Base-by-base conservation (phyloP, 345 rosid species). In the Arabis hirsuta region DNA sequence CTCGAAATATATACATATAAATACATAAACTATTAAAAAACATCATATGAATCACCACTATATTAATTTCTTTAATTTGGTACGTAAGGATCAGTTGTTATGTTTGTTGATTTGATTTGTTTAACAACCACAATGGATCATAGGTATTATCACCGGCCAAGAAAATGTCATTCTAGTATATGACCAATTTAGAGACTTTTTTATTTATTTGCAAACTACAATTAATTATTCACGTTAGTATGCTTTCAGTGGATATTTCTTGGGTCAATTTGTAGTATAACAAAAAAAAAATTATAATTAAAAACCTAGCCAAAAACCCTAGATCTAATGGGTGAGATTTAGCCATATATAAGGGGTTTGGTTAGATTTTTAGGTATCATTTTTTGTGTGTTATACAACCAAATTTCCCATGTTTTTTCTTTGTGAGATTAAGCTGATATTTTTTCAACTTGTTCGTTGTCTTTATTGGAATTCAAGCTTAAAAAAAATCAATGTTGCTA, bases 31-130 rank as follows among this genome's bases (percentile, higher is more conserved):
- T 34, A 8, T 54, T 29, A 42, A 41, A 43, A 42, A 41, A 43
- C 43, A 19, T 55, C 43, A 43, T 22, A 54, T 8, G 20, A 67
- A 42, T 42, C 31, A 27, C 43, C 62, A 16, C 24, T 22, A 22
- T 27, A 41, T 7, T 55, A 22, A 14, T 3, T 54, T 9, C 29
- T 54, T 41, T 32, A 20, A 22, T 22, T 22, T 22, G 24, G 24
- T 22, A 22, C 24, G 43, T 43, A 43, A 43, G 42, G 51, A 36
- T 20, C 48, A 59, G 7, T 50, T 34, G 57, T 65, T 65, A 65
- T 65, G 14, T 5, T 48, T 9, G 13, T 48, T 48, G 53, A 11
- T 22, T 36, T 36, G 11, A 36, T 8, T 36, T 36, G 11, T 9
- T 36, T 36, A 36, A 9, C 3, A 36, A 2, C 3, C 41, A 8